Conservation (phyloP, 192 early-diverging fungal species). For the Phlyctochytrium bullatum region DNA sequence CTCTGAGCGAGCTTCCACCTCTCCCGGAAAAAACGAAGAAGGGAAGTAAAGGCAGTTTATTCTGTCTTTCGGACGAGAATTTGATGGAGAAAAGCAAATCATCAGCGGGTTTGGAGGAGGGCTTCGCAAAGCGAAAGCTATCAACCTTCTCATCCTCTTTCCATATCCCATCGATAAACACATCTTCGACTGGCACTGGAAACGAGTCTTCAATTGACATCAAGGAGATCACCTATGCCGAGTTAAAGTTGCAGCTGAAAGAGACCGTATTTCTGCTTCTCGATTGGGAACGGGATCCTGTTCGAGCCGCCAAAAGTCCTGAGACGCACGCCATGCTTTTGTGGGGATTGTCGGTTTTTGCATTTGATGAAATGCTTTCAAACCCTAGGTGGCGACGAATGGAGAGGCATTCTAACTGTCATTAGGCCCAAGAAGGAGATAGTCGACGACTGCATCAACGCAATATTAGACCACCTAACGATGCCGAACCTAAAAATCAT, state of each 20-base stretch:
- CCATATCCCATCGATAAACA: background rate
- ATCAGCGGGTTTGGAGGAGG: no score
- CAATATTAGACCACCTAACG: constrained; percentile 66
- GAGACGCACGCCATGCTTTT: constrained; percentile 38
- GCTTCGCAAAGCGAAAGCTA: background rate
- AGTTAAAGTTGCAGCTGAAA: constrained; percentile 36
- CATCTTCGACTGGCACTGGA: background rate
- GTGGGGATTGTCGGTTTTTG: constrained; percentile 25
- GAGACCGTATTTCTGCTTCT: constrained; percentile 31
- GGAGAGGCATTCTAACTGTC: constrained; percentile 14
- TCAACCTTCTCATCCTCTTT: background rate
- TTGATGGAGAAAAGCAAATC: background rate
- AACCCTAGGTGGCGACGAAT: no score
- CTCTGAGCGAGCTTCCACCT: background rate
- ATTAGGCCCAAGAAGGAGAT: constrained; percentile 27
- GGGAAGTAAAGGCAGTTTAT: background rate
- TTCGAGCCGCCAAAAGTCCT: constrained; percentile 21
- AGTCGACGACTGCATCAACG: constrained; percentile 59
- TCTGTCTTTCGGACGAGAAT: background rate
- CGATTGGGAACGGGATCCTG: constrained; percentile 18
- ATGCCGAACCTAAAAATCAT: constrained; percentile 59
- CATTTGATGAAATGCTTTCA: constrained; percentile 49
- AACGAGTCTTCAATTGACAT: background rate
- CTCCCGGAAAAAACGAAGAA: background rate
- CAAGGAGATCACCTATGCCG: background rate